Evolutionary conservation across 441 rosid species (phyloP).

Genomic region (Adansonia madagascariensis): DNA sequence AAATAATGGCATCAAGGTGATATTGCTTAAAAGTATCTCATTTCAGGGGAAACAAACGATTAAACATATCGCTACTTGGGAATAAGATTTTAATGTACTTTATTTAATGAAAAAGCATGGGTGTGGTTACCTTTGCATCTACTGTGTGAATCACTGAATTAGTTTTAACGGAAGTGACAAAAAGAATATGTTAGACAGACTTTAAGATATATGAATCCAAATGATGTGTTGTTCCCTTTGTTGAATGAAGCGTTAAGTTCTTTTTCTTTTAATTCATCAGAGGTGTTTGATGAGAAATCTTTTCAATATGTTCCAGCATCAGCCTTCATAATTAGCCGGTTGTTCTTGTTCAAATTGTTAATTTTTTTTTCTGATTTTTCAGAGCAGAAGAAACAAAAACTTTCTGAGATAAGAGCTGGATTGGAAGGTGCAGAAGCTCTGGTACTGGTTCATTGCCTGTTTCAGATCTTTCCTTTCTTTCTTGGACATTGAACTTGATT

Average conservation of each 20-base stretch:
- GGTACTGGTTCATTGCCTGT: slow-evolving; percentile 1
- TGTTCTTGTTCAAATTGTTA: background rate
- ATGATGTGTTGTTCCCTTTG: background rate
- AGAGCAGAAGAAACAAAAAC: slow-evolving; percentile 18
- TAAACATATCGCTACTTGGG: background rate
- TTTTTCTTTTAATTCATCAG: background rate
- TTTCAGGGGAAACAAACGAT: background rate
- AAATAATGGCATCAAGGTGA: background rate
- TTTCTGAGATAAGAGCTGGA: slow-evolving; percentile 14
- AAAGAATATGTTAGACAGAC: too few species aligned
- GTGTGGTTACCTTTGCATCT: background rate
- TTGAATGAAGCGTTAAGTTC: background rate
- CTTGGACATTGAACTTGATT: background rate
- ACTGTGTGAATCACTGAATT: background rate
- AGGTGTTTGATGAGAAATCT: background rate
- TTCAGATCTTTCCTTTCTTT: background rate
- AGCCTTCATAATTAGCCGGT: background rate
- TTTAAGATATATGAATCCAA: background rate
- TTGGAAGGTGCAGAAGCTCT: slow-evolving; percentile 14
- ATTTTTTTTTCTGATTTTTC: background rate
- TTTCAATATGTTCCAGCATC: background rate
- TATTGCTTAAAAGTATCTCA: background rate
- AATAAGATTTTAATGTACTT: background rate
- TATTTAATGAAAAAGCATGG: background rate
- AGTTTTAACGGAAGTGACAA: too few species aligned